Percentiles rank a stretch among this genome's conserved stretches.
phyloP scores from a whole-genome alignment of 139 green algal species.

The Chlamydomonas sp. region DNA sequence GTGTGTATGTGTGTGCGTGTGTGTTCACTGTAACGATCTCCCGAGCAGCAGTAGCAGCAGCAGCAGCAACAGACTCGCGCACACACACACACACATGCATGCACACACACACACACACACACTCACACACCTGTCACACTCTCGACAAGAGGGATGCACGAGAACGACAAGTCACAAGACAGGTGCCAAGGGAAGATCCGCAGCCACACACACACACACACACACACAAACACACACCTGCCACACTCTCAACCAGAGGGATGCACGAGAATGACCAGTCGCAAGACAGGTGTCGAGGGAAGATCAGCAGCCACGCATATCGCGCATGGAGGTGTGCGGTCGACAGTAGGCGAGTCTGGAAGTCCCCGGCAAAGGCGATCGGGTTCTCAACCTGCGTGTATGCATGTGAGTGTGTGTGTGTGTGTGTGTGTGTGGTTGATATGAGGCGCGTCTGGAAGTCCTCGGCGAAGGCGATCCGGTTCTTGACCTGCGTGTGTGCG shows the following conservation, averaged over 20 bases:
- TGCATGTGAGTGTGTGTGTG: too few relatives aligned
- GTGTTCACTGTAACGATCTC: too few relatives aligned
- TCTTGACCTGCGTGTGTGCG: conserved; percentile 49
- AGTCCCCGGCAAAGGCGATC: conserved; percentile 50
- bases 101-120: too few relatives aligned
- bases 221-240: too few relatives aligned
- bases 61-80: too few relatives aligned
- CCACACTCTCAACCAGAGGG: conserved; percentile 38
- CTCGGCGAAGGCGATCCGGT: conserved; percentile 10
- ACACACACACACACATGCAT: too few relatives aligned
- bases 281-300: conserved; percentile 53
- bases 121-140: too few relatives aligned
- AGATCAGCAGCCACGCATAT: conserved; percentile 58
- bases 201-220: too few relatives aligned
- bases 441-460: too few relatives aligned
- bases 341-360: conserved; percentile 30
- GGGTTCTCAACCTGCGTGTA: conserved; percentile 82
- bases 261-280: conserved; percentile 77
- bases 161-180: conserved; percentile 73
- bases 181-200: conserved; percentile 50
- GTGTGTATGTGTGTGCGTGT: too few relatives aligned
- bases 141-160: conserved; percentile 56
- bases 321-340: conserved; percentile 55
- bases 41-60: too few relatives aligned
- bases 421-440: too few relatives aligned